Conservation (phyloP, 441 rosid species). For the Eutrema salsugineum region DNA sequence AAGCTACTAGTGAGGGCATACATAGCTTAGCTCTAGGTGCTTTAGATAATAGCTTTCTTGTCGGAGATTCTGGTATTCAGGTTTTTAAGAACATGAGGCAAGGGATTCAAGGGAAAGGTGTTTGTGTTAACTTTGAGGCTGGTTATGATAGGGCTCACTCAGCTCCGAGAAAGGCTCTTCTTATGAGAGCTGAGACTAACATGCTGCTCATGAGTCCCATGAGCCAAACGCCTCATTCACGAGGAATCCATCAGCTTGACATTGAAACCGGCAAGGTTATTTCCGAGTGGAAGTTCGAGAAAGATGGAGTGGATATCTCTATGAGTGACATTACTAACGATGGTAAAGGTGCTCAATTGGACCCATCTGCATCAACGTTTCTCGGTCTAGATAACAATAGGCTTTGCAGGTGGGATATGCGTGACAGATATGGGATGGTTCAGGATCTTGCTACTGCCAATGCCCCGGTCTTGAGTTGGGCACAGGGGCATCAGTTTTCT, state of each 20-base stretch:
- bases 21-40: conserved; percentile 98
- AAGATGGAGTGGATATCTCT: conserved; percentile 90
- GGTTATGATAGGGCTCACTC: conserved; percentile 46
- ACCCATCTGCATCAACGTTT: conserved; percentile 95
- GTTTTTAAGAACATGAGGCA: conserved; percentile 90
- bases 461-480: conserved; percentile 81
- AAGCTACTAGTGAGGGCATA: conserved; percentile 81
- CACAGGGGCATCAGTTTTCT: conserved; percentile 91
- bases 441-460: conserved; percentile 71
- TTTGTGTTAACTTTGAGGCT: conserved; percentile 65
- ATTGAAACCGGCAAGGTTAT: conserved; percentile 92
- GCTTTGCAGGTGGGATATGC: conserved; percentile 98
- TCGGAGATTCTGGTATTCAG: conserved; percentile 85
- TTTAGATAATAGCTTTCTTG: conserved; percentile 91
- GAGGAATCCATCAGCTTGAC: conserved; percentile 89
- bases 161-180: conserved; percentile 82
- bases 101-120: conserved; percentile 96
- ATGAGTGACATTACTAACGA: conserved; percentile 93
- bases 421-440: conserved; percentile 84
- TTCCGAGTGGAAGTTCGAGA: conserved; percentile 86
- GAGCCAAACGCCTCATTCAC: conserved; percentile 57
- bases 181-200: conserved; percentile 95
- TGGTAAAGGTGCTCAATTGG: conserved; percentile 90
- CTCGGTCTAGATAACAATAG: conserved; percentile 91
- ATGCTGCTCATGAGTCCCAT: conserved; percentile 97